phyloP scores from a whole-genome alignment of 192 early-diverging fungal species.

The Pecoramyces ruminantium region DNA sequence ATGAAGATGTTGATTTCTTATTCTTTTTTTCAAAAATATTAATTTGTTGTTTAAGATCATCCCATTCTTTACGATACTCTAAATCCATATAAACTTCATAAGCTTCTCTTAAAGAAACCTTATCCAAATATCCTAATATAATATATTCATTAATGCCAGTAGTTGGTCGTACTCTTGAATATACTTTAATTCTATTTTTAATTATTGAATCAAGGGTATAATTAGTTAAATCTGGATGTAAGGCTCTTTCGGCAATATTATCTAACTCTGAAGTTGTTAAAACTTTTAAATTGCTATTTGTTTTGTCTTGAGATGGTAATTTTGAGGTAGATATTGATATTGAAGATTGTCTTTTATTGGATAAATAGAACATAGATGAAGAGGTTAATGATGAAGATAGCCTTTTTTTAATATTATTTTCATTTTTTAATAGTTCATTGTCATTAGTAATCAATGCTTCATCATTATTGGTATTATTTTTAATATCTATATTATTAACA shows the following conservation, averaged over 20 bases:
- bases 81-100: conserved; percentile 2
- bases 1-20: neutral
- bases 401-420: no score
- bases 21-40: neutral
- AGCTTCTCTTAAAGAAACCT: neutral
- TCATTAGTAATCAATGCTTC: no score
- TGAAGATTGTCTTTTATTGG: no score
- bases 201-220: neutral
- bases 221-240: neutral
- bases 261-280: neutral
- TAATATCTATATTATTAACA: no score
- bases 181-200: neutral
- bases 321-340: no score
- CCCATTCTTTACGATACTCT: conserved; percentile 1
- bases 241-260: neutral
- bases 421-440: no score
- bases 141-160: neutral
- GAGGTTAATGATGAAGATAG: no score
- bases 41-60: conserved; percentile 1
- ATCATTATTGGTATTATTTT: no score
- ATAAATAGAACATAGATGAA: no score
- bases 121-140: neutral
- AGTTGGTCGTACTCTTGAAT: neutral
- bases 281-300: neutral
- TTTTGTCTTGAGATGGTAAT: neutral